Conservation (phyloP, 2,329 filamentous ascomycete genomes). For the Xylaria sp. region DNA sequence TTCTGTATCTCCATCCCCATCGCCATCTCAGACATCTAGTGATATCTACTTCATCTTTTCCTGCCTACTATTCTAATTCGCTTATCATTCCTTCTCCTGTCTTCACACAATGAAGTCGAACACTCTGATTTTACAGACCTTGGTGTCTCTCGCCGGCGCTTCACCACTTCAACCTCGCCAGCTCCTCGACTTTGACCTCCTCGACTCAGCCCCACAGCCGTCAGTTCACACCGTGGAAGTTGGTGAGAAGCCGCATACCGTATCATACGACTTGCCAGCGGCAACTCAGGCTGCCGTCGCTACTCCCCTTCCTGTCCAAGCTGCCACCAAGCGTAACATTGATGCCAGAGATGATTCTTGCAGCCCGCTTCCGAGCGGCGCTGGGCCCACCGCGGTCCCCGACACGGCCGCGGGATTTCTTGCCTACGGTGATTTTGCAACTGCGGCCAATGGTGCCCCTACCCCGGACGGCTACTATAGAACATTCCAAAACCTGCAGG, state of each 20-base stretch:
- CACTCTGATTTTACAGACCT: slow-evolving; percentile 34
- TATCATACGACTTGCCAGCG: slow-evolving; percentile 46
- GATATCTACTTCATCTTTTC: slow-evolving; percentile 9
- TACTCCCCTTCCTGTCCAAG: slow-evolving; percentile 40
- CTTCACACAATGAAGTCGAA: slow-evolving; percentile 38
- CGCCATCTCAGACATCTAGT: slow-evolving; percentile 1
- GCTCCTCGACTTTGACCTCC: slow-evolving; percentile 51
- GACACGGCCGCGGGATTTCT: slow-evolving; percentile 51
- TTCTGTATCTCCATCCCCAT: slow-evolving; percentile 13
- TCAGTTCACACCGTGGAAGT: slow-evolving; percentile 46
- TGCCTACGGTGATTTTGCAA: slow-evolving; percentile 38
- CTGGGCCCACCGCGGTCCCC: slow-evolving; percentile 48
- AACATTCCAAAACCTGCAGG: slow-evolving; percentile 50
- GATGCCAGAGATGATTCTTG: slow-evolving; percentile 38
- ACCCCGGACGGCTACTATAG: slow-evolving; percentile 50
- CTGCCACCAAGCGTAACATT: slow-evolving; percentile 30
- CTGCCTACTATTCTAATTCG: neutral
- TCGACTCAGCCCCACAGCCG: slow-evolving; percentile 50
- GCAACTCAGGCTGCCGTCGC: slow-evolving; percentile 44
- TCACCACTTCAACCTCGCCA: slow-evolving; percentile 46
- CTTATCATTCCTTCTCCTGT: neutral
- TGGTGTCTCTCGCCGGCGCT: slow-evolving; percentile 37
- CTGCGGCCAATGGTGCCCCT: slow-evolving; percentile 40
- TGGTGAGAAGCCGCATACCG: slow-evolving; percentile 44
- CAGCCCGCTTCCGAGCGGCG: slow-evolving; percentile 41